phyloP scores from a whole-genome alignment of 164 flowering plant species.

The Annona squamosa region DNA sequence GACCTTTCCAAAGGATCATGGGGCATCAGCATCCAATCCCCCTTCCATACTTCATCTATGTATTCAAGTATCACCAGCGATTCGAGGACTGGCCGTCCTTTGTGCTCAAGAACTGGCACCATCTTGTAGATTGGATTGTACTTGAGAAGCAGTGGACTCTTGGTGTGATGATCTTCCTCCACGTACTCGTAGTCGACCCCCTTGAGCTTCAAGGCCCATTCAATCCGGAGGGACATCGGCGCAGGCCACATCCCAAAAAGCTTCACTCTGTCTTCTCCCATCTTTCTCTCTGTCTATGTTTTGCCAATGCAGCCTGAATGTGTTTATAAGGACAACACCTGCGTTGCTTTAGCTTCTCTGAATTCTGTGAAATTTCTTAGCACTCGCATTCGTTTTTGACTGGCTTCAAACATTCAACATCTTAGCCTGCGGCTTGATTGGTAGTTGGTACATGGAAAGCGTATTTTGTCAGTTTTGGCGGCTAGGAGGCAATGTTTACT shows the following conservation, averaged over 20 bases:
- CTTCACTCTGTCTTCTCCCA: slow-evolving; percentile 3
- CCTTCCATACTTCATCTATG: slow-evolving; percentile 26
- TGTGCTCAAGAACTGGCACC: slow-evolving; percentile 15
- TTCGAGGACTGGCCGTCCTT: slow-evolving; percentile 18
- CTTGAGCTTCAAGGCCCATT: slow-evolving; percentile 7
- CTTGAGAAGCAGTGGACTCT: slow-evolving; percentile 4
- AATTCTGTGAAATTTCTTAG: too few relatives aligned
- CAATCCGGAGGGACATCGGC: neutral
- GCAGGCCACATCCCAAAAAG: slow-evolving; percentile 5
- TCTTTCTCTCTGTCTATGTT: neutral
- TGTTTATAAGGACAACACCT: too few relatives aligned
- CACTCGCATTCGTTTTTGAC: too few relatives aligned
- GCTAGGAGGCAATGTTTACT: too few relatives aligned
- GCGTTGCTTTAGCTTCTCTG: too few relatives aligned
- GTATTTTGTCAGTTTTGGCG: too few relatives aligned
- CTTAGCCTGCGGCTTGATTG: too few relatives aligned
- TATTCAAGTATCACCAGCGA: slow-evolving; percentile 26
- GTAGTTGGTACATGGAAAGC: too few relatives aligned
- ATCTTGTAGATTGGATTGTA: slow-evolving; percentile 7
- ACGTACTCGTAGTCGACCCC: slow-evolving; percentile 4
- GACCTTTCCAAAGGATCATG: neutral
- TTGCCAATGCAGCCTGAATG: too few relatives aligned
- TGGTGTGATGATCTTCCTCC: slow-evolving; percentile 2
- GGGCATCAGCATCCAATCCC: neutral
- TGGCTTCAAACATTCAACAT: too few relatives aligned